Base-by-base conservation (phyloP, 495 filamentous ascomycete genomes). In the Hypoxylon fragiforme region DNA sequence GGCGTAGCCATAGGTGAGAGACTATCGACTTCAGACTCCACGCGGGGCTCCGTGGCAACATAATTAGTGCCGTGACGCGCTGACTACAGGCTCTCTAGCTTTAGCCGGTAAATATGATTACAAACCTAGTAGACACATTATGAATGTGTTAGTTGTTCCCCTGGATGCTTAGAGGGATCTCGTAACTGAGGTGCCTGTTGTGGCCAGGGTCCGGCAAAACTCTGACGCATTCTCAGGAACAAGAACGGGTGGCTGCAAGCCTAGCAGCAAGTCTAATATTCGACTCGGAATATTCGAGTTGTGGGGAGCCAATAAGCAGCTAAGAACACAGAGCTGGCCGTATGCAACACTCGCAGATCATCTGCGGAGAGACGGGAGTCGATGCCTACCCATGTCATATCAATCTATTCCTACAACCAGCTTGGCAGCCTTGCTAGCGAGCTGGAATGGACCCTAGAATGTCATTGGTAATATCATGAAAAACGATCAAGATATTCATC, bases 331-430 rank as follows among this genome's bases (percentile, higher is more conserved):
- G n/a, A 59, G 6, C 4, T 43, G 36, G 26, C 8, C 21, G 13
- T 39, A 43, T 52, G 55, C 37, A 31, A 42, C 48, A 32, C 34
- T 42, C 44, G 54, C 8, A 48, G 48, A 47, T 47, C 43, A 43
- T 59, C 26, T 34, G 36, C 39, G 24, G 19, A 43, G 48, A 13
- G 41, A 44, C 42, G 43, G 48, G 48, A 53, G 42, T 43, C 15
- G 11, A 38, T 15, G n/a, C n/a, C n/a, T n/a, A 44, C 30, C 51
- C 19, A 54, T 40, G 43, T 37, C 5, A 20, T n/a, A n/a, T 26
- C 13, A 36, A 42, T 11, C 32, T 44, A 34, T 15, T 53, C 40
- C 13, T 19, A 22, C 18, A 32, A 18, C 38, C 15, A 53, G 16
- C 20, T 44, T 32, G 24, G 21, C 31, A 39, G 43, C 48, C 39